phyloP scores from a whole-genome alignment of 2,329 filamentous ascomycete genomes.

The Cercospora sp. region DNA sequence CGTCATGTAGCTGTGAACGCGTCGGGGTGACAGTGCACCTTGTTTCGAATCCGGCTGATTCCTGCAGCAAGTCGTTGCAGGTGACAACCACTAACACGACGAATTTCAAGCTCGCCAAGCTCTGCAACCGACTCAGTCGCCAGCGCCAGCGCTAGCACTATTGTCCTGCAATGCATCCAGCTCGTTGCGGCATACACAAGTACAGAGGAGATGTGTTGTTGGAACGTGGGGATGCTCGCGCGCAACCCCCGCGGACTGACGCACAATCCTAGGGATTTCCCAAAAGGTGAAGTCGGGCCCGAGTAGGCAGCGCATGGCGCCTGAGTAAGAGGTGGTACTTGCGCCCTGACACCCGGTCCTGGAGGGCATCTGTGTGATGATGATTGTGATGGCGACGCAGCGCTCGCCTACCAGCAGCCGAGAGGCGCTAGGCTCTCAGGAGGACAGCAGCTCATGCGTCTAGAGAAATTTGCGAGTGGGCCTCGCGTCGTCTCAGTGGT shows the following conservation, averaged over 20 bases:
- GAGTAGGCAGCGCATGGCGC: conserved; percentile 2
- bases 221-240: conserved; percentile 14
- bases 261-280: conserved; percentile 2
- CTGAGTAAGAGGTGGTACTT: conserved; percentile 8
- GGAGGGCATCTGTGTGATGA: conserved; percentile 15
- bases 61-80: background rate
- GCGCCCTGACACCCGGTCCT: conserved; percentile 11
- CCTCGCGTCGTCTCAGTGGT: conserved; percentile 7
- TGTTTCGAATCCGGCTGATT: background rate
- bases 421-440: conserved; percentile 16
- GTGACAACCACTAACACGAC: background rate
- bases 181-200: background rate
- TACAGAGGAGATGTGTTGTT: conserved; percentile 9
- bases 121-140: background rate
- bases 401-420: conserved; percentile 24
- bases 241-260: conserved; percentile 16
- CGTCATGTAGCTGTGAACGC: background rate
- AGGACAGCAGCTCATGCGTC: conserved; percentile 11
- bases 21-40: background rate
- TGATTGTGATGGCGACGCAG: background rate
- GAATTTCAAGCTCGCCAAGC: background rate
- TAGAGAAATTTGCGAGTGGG: conserved; percentile 19
- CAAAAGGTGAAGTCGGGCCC: conserved; percentile 19
- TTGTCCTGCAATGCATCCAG: background rate
- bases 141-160: background rate